These are phyloP conservation scores for Microstegium vimineum DNA, from an alignment of 176 grass and related monocot species.

Conservation along the genomic window DNA sequence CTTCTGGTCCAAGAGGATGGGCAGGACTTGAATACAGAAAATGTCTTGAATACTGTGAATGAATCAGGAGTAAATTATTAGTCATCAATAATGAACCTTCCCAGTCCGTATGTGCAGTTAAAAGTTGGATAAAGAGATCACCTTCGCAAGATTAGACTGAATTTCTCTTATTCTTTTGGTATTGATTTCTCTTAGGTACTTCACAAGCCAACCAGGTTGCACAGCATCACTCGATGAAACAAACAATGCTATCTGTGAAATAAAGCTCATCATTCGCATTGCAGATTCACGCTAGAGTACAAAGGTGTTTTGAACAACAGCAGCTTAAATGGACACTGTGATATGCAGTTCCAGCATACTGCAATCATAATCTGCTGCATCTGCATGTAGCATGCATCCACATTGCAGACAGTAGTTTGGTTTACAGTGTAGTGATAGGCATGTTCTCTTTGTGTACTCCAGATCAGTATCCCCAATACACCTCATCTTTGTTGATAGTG, in stretches of 20 bases:
- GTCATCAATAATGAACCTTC: not conserved
- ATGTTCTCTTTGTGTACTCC: not conserved
- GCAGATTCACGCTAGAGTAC: not conserved
- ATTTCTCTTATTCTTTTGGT: constrained; percentile 53
- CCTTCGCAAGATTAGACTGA: constrained; percentile 77
- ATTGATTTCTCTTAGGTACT: constrained; percentile 66
- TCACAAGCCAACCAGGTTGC: constrained; percentile 77
- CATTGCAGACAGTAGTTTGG: not conserved
- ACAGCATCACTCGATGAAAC: constrained; percentile 85
- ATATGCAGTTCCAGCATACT: not conserved
- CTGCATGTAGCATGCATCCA: not conserved
- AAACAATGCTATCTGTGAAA: constrained; percentile 78
- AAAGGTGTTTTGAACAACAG: not conserved
- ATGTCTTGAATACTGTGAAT: constrained; percentile 69
- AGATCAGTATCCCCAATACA: not conserved
- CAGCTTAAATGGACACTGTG: not conserved
- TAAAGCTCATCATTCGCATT: not conserved
- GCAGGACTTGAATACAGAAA: constrained; percentile 93
- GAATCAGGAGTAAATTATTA: constrained; percentile 21
- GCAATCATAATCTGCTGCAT: not conserved
- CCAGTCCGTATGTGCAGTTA: not conserved
- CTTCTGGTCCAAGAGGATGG: constrained; percentile 79
- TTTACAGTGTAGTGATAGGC: not conserved
- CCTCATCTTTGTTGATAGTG: not conserved
- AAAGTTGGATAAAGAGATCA: constrained; percentile 22